Percentiles rank a stretch among this genome's conserved stretches.
Evolutionary conservation across 192 early-diverging fungal genomes (phyloP).

Genomic region (Dissophora ornata): DNA sequence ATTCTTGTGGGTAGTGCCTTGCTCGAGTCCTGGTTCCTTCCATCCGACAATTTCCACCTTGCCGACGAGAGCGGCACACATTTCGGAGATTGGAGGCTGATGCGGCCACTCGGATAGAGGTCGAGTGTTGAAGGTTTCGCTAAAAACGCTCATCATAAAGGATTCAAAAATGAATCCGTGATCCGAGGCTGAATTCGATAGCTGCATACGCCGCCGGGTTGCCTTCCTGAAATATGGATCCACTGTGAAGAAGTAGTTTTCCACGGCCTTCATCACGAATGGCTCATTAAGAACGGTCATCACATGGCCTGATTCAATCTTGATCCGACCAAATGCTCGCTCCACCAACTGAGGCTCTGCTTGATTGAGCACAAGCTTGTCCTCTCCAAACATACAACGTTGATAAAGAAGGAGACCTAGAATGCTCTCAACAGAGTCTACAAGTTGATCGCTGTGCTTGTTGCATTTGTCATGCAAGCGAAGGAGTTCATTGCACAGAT

Average conservation of each 20-base stretch:
- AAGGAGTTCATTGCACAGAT: conserved; percentile 19
- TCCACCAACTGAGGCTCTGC: conserved; percentile 22
- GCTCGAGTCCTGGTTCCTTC: conserved; percentile 4
- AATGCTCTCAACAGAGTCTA: conserved; percentile 35
- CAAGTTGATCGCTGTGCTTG: conserved; percentile 27
- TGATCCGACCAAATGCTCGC: conserved; percentile 37
- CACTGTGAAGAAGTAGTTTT: no score
- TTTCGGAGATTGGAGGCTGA: not conserved
- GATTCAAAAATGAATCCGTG: conserved; percentile 7
- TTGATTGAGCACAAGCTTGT: conserved; percentile 30
- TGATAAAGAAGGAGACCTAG: conserved; percentile 31
- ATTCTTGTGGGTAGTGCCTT: conserved; percentile 8
- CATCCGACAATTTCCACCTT: no score
- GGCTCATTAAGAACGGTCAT: no score
- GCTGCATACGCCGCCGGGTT: no score
- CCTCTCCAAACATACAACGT: conserved; percentile 32
- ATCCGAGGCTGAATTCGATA: no score
- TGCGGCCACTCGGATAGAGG: conserved; percentile 12
- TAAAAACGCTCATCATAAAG: conserved; percentile 15
- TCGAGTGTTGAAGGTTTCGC: no score
- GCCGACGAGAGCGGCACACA: not conserved
- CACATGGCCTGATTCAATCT: no score
- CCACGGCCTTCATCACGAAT: no score
- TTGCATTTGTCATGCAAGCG: conserved; percentile 18
- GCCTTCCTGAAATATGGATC: no score